phyloP scores from a whole-genome alignment of 2,329 filamentous ascomycete species.

The Akanthomyces dipterigenus region DNA sequence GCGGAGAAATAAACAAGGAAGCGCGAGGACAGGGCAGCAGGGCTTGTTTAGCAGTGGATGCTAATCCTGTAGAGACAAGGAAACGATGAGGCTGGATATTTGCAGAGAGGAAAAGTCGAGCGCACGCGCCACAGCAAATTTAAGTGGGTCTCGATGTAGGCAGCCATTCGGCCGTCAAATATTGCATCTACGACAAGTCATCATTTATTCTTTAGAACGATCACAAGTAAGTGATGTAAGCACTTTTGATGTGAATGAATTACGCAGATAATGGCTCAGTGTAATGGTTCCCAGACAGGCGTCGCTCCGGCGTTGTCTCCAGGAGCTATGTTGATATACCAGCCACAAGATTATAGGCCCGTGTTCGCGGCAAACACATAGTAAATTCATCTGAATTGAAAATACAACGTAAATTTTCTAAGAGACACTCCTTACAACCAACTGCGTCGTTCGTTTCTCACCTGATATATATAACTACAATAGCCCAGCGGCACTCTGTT shows the following conservation, averaged over 20 bases:
- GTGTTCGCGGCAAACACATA: no score
- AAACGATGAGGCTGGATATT: neutral
- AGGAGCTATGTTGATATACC: no score
- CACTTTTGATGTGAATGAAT: neutral
- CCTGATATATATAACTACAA: no score
- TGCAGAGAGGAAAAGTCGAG: neutral
- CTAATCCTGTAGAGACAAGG: neutral
- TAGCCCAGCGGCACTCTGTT: neutral
- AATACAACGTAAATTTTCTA: no score
- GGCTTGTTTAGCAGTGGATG: neutral
- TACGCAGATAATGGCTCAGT: no score
- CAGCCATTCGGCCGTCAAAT: neutral
- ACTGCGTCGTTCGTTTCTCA: no score
- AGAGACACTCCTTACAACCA: no score
- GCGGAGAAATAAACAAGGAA: no score
- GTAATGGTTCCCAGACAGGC: no score
- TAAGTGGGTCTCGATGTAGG: neutral
- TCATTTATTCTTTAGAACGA: neutral
- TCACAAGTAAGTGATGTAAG: neutral
- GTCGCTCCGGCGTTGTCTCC: no score
- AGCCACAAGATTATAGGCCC: no score
- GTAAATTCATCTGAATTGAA: no score
- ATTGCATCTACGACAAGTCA: neutral
- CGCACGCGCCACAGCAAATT: conserved; percentile 1
- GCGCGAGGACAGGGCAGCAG: neutral